These are phyloP conservation scores for Schizopora paradoxa DNA, from an alignment of 1,284 basidiomycete genomes.

Conservation along the genomic window DNA sequence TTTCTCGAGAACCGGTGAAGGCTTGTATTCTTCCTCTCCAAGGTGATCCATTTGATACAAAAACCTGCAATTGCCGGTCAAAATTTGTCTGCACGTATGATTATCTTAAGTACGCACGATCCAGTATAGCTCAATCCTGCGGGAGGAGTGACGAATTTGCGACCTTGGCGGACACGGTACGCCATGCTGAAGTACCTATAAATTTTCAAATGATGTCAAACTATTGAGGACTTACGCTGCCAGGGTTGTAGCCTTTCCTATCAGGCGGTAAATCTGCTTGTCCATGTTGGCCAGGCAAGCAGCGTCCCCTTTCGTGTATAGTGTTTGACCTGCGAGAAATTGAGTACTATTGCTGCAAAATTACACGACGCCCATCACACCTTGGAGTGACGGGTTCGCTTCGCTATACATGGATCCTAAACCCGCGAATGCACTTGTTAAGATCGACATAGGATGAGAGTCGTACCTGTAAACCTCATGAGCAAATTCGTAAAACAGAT, in stretches of 20 bases:
- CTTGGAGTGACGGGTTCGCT: conserved; percentile 74
- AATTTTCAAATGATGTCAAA: background rate
- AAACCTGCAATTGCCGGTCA: conserved; percentile 45
- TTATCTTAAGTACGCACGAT: conserved; percentile 41
- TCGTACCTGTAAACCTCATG: conserved; percentile 55
- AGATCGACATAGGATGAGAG: conserved; percentile 84
- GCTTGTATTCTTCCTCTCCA: conserved; percentile 65
- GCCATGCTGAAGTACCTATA: conserved; percentile 58
- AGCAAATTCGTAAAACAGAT: background rate
- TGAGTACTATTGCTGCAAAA: background rate
- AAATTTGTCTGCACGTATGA: background rate
- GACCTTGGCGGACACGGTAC: conserved; percentile 82
- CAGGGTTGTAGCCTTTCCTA: conserved; percentile 83
- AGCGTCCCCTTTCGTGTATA: conserved; percentile 67
- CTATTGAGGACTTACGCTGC: conserved; percentile 57
- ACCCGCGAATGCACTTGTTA: conserved; percentile 81
- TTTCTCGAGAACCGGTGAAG: conserved; percentile 77
- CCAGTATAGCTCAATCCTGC: conserved; percentile 77
- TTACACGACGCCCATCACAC: conserved; percentile 27
- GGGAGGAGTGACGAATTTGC: conserved; percentile 82
- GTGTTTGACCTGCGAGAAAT: conserved; percentile 55
- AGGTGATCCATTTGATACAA: conserved; percentile 84
- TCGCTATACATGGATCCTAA: conserved; percentile 81
- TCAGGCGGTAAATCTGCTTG: conserved; percentile 82
- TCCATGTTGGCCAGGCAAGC: conserved; percentile 74